Evolutionary conservation across 1,284 basidiomycete species (phyloP), one percentile per base, ranked within the genome.

Genomic region (Cutaneotrichosporon sp.): DNA sequence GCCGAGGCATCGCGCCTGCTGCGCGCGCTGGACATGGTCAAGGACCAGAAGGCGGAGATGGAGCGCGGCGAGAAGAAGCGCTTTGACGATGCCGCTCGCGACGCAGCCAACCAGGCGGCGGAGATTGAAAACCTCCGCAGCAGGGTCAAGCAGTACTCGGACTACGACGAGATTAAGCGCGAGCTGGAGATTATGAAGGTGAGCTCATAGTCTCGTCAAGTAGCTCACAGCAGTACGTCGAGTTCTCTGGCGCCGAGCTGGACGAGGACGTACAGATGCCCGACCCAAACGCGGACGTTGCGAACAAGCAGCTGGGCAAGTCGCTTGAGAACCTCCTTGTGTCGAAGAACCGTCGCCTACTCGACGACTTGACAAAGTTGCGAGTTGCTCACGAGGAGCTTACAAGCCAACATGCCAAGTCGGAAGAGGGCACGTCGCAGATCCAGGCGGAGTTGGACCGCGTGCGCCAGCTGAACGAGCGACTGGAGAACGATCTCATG

Each of bases 111-210:
- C 51, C 83, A 81, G 78, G 73, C 71, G 3, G 67, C 72, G 2
- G 89, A 93, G 73, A 78, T 86, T 9, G 83, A 85, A 14, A 79
- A 79, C 53, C 77, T 93, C 1, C 84, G 81, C 64, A 73, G 77
- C 38, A 84, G 83, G 61, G 76, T 94, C 39, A 84, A 83, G 66
- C 83, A 83, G 61, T 88, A 86, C 63, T 74, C 74, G 4, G 90
- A 96, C 71, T 97, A 96, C 65, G 92, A 97, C 65, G 92, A 96
- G 76, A 84, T 96, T 69, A 96, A 96, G 77, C 84, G 92, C 39
- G 93, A 96, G 71, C 80, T 96, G 20, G 91, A 92, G 67, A 94
- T 96, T 63, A 89, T 97, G 88, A 96, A 97, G 83, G 91, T 89
- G 49, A 21, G 78, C 63, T 2, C n/a, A n/a, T n/a, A 4, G 0